phyloP scores from a whole-genome alignment of 176 grass and related monocot species.

The bread wheat (Triticum aestivum) region IWGSC_CS_RefSeq_v2.1 NC_057806.1:626633085-626633584 shows the following conservation, averaged over 20 bases:
- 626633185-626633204: not conserved
- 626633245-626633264: not conserved
- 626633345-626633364: not conserved
- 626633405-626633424: not conserved
- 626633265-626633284: slow-evolving; percentile 15
- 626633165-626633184: not conserved
- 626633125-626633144: not conserved
- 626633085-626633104: too few species aligned
- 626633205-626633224: not conserved
- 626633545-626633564: not conserved
- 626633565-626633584: not conserved
- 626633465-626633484: slow-evolving; percentile 97
- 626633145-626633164: not conserved
- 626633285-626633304: not conserved
- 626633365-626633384: not conserved
- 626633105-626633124: not conserved
- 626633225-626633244: not conserved
- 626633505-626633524: slow-evolving; percentile 21
- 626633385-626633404: not conserved
- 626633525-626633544: not conserved
- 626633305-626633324: not conserved
- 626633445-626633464: slow-evolving; percentile 95
- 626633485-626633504: slow-evolving; percentile 99
- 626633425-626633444: slow-evolving; percentile 91
- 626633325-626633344: not conserved